Evolutionary conservation across 1,139 yeast species (phyloP).

Genomic region (Sugiyamaella xylanicola): DNA sequence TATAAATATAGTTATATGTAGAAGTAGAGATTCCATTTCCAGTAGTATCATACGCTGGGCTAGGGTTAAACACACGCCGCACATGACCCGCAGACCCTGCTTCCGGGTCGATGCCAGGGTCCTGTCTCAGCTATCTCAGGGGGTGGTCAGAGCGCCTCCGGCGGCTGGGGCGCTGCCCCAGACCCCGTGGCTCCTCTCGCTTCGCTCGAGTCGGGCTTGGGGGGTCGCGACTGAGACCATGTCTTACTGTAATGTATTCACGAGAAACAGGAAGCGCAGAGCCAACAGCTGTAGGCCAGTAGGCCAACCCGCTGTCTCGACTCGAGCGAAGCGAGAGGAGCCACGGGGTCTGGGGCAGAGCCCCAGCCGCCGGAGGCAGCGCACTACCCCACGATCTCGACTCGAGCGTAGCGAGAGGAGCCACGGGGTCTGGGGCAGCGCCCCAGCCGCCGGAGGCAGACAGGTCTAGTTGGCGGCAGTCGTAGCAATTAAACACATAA

Average conservation of each 20-base stretch:
- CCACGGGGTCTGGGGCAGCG: background rate
- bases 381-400: background rate
- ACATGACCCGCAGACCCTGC: background rate
- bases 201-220: background rate
- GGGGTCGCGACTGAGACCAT: background rate
- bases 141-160: background rate
- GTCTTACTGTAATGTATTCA: no score
- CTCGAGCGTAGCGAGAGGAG: slow-evolving; percentile 1
- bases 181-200: background rate
- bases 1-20: background rate
- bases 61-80: background rate
- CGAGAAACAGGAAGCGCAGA: no score
- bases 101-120: no score
- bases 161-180: slow-evolving; percentile 1
- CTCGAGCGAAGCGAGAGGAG: background rate
- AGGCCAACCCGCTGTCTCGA: background rate
- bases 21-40: background rate
- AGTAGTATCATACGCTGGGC: background rate
- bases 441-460: slow-evolving; percentile 2
- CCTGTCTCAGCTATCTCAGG: no score
- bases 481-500: background rate
- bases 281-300: no score
- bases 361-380: background rate
- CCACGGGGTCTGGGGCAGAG: background rate
- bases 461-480: background rate